Conservation (phyloP, 169 alveolate species). For the Pseudocohnilembus persalinus region DNA sequence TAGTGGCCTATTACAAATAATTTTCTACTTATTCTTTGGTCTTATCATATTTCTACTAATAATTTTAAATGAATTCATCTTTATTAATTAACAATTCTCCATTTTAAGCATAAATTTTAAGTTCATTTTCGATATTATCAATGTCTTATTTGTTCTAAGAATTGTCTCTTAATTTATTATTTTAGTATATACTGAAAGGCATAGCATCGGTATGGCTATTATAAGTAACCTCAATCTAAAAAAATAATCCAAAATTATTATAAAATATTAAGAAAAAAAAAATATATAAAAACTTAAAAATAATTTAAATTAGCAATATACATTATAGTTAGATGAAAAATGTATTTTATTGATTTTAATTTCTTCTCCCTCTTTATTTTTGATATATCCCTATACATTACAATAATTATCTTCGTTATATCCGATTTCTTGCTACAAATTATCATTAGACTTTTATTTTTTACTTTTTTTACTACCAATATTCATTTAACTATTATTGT, state of each 20-base stretch:
- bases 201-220: conserved; percentile 11
- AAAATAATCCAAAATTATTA: too few relatives aligned
- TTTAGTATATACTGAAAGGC: conserved; percentile 3
- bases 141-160: not conserved
- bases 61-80: conserved; percentile 20
- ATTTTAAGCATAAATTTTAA: conserved; percentile 15
- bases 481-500: too few relatives aligned
- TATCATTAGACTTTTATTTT: too few relatives aligned
- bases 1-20: conserved; percentile 7
- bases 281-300: not conserved
- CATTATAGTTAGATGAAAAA: too few relatives aligned
- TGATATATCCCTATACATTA: too few relatives aligned
- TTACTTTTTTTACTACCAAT: too few relatives aligned
- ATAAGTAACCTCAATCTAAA: not conserved
- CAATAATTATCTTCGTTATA: too few relatives aligned
- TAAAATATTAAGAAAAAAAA: too few relatives aligned
- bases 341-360: too few relatives aligned
- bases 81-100: conserved; percentile 41
- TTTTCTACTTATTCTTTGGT: conserved; percentile 18
- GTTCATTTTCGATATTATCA: conserved; percentile 5
- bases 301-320: not conserved
- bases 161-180: not conserved
- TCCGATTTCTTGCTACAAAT: too few relatives aligned
- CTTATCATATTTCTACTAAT: conserved; percentile 1
- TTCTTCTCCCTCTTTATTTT: too few relatives aligned